phyloP scores from a whole-genome alignment of 768 basidiomycete genomes.

The Leccinum subgranulosum region DNA sequence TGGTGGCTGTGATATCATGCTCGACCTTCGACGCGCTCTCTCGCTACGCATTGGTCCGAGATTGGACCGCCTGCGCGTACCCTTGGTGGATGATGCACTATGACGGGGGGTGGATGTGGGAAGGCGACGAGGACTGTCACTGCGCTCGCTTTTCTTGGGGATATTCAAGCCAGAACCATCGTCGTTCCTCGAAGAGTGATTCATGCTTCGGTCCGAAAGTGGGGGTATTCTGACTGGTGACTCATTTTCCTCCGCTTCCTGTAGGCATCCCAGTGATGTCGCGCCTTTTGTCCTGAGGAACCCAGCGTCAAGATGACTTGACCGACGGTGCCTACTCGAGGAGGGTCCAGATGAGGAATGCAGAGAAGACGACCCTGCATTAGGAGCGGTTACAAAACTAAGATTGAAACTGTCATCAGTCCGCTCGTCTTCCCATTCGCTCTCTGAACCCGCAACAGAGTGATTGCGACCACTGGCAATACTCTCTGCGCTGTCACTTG shows the following conservation, averaged over 20 bases:
- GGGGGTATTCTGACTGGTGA: slow-evolving; percentile 36
- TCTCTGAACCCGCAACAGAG: slow-evolving; percentile 67
- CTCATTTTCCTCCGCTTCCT: slow-evolving; percentile 66
- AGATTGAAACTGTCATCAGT: slow-evolving; percentile 73
- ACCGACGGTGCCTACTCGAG: slow-evolving; percentile 46
- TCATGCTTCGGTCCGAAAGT: slow-evolving; percentile 68
- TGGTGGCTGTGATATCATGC: slow-evolving; percentile 71
- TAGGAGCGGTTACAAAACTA: slow-evolving; percentile 41
- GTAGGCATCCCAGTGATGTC: slow-evolving; percentile 57
- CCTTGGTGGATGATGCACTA: slow-evolving; percentile 35
- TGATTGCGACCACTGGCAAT: slow-evolving; percentile 23
- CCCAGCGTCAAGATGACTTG: slow-evolving; percentile 65
- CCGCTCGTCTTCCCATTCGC: slow-evolving; percentile 89
- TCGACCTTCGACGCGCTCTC: slow-evolving; percentile 71
- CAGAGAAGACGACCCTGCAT: slow-evolving; percentile 29
- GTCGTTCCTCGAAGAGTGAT: slow-evolving; percentile 36
- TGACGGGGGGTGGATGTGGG: slow-evolving; percentile 43
- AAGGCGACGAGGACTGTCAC: slow-evolving; percentile 48
- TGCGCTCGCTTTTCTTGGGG: slow-evolving; percentile 34
- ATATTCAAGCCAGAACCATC: slow-evolving; percentile 24
- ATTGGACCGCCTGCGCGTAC: slow-evolving; percentile 61
- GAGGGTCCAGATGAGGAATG: slow-evolving; percentile 33
- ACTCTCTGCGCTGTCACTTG: slow-evolving; percentile 36
- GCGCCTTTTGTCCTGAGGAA: slow-evolving; percentile 58
- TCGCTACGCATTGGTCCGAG: slow-evolving; percentile 75